A percentile compares a stretch with the other conserved stretches of the same genome.
Conservation (phyloP, 306 rosid species). For the Prinsepia uniflora region DNA sequence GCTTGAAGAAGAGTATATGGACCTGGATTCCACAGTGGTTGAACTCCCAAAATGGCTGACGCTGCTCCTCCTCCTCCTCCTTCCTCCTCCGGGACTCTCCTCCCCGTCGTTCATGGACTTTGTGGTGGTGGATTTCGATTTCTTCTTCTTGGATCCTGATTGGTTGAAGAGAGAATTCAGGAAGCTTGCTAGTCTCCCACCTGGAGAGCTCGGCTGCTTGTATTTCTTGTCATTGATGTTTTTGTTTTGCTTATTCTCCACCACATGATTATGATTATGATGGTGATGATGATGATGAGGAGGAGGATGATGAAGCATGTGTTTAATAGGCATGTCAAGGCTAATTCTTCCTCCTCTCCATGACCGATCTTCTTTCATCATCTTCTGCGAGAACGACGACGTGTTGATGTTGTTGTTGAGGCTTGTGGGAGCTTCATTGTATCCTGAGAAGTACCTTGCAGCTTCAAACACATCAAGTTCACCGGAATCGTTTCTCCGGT, state of each 20-base stretch:
- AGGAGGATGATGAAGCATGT: constrained; percentile 47
- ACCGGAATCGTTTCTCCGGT: constrained; percentile 61
- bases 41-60: constrained; percentile 87
- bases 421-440: constrained; percentile 45
- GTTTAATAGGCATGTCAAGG: constrained; percentile 85
- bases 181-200: constrained; percentile 89
- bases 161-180: constrained; percentile 88
- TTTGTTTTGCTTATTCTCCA: constrained; percentile 40
- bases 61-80: constrained; percentile 80
- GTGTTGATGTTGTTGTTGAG: constrained; percentile 9
- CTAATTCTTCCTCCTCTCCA: constrained; percentile 67
- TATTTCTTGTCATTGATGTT: constrained; percentile 53
- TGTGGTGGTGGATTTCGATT: constrained; percentile 52
- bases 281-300: constrained; percentile 43
- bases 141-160: constrained; percentile 84
- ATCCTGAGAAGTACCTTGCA: constrained; percentile 82
- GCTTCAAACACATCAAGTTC: constrained; percentile 95
- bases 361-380: constrained; percentile 47
- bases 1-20: constrained; percentile 57
- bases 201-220: constrained; percentile 94
- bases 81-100: constrained; percentile 65
- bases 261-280: constrained; percentile 27
- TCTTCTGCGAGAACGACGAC: constrained; percentile 38
- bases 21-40: constrained; percentile 47
- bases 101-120: constrained; percentile 76